Conservation (phyloP, 1,284 basidiomycete genomes). For the Microstroma glucosiphilum region DNA sequence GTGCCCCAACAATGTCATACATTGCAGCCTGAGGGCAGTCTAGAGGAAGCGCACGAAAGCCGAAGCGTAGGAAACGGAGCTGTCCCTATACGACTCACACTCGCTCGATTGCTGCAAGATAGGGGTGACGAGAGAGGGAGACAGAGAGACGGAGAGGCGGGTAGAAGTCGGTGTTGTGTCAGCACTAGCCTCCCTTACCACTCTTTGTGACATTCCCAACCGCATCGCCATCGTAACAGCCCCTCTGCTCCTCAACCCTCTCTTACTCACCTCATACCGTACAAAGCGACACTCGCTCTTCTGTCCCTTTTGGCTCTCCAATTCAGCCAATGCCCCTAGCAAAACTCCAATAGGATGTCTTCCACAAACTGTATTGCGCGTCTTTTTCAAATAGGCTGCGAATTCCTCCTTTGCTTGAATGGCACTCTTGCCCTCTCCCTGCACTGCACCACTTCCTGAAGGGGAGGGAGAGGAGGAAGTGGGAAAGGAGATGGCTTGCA, state of each 20-base stretch:
- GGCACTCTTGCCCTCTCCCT: slow-evolving; percentile 39
- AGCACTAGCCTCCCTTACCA: too few species aligned
- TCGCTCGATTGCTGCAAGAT: slow-evolving; percentile 7
- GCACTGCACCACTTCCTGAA: slow-evolving; percentile 49
- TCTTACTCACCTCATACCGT: slow-evolving; percentile 30
- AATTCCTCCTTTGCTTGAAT: slow-evolving; percentile 28
- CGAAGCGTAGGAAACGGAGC: slow-evolving; percentile 4
- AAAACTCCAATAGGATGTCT: slow-evolving; percentile 56
- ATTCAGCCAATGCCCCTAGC: background rate
- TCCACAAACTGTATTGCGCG: slow-evolving; percentile 95
- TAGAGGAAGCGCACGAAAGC: slow-evolving; percentile 2
- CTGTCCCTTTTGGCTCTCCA: slow-evolving; percentile 37
- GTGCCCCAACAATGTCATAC: too few species aligned
- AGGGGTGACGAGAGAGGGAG: too few species aligned
- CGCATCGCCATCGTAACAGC: too few species aligned
- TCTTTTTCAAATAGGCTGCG: slow-evolving; percentile 67
- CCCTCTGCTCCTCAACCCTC: background rate
- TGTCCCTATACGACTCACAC: background rate
- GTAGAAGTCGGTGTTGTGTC: background rate
- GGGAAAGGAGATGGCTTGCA: slow-evolving; percentile 61
- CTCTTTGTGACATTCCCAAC: too few species aligned
- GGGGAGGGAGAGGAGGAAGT: too few species aligned
- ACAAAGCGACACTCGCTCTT: slow-evolving; percentile 33
- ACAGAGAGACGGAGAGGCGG: background rate
- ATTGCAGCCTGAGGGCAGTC: too few species aligned